Conservation (phyloP, 1,284 basidiomycete species). For the Tremellales sp. region DNA sequence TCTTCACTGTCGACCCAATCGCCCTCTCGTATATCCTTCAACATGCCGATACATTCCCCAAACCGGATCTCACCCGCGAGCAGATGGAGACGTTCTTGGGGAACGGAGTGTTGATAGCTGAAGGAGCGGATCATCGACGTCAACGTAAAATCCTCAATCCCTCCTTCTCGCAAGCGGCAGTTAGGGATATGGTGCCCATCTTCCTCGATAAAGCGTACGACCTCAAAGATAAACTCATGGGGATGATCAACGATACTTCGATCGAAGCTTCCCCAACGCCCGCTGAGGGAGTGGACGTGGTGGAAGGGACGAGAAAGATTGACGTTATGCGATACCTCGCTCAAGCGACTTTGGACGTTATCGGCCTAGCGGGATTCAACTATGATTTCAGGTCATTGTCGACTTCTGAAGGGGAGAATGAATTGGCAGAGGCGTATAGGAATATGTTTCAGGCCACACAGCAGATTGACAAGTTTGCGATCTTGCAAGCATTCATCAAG, state of each 20-base stretch:
- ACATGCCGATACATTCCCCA: constrained; percentile 61
- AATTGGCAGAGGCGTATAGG: constrained; percentile 35
- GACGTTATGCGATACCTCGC: constrained; percentile 62
- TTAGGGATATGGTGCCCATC: constrained; percentile 49
- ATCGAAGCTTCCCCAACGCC: constrained; percentile 13
- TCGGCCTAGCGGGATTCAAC: constrained; percentile 66
- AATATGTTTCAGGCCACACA: constrained; percentile 29
- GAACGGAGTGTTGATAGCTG: constrained; percentile 40
- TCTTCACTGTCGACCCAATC: constrained; percentile 59
- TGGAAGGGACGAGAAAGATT: constrained; percentile 39
- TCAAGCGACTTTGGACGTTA: constrained; percentile 65
- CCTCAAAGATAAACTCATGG: constrained; percentile 46
- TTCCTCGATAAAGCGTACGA: constrained; percentile 61
- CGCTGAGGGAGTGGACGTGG: constrained; percentile 13
- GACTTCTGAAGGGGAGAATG: constrained; percentile 22
- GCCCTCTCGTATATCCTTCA: constrained; percentile 61
- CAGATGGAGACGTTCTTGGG: constrained; percentile 51
- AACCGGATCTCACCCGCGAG: constrained; percentile 60
- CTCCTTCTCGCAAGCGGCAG: constrained; percentile 39
- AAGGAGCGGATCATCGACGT: constrained; percentile 54
- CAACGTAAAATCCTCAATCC: constrained; percentile 51
- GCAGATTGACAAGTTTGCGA: constrained; percentile 53
- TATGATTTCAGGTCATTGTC: constrained; percentile 55
- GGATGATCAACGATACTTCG: constrained; percentile 8
- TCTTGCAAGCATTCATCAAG: constrained; percentile 62